Evolutionary conservation across 2,329 filamentous ascomycete species (phyloP), one percentile per base, ranked within the genome.

Genomic region (Bipolaris bicolor): DNA sequence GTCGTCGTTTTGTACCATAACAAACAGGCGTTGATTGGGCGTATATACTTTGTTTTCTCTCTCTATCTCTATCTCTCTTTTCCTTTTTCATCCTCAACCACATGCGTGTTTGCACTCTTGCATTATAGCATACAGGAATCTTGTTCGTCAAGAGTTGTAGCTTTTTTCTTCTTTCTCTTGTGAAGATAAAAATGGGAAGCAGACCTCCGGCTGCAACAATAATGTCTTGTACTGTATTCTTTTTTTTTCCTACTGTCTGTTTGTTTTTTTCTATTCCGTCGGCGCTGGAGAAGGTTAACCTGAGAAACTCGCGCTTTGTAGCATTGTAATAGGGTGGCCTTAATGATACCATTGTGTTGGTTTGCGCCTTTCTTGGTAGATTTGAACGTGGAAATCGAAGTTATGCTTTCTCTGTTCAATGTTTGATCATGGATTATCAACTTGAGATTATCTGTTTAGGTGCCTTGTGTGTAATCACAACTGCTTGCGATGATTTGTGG

Each of bases 1-100:
- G 41, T 31, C 37, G 16, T 36, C 31, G 49, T 51, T 31, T 36
- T 57, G 54, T 53, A 57, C 16, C 16, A 57, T 48, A 52, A 39
- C 31, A 37, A 48, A 18, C 34, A 16, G 54, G 43, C 43, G 43
- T 53, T 55, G 13, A 15, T 11, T 20, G 18, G 54, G 29, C 41
- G 49, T 43, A 52, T 40, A 56, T 57, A 57, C 49, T 37, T 52
- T 16, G 22, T 43, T 52, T 43, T 10, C 10, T n/a, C 16, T 29
- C 40, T 37, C 15, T 13, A 31, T 11, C 37, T 31, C 26, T 29
- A 7, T 29, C 26, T 29, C 26, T 24, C 22, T 24, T 29, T 31
- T 31, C 3, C 29, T 5, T 31, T 31, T 31, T 31, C 10, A 31
- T 3, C 29, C 29, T 13, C 29, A 31, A n/a, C 45, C 24, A 41